Evolutionary conservation across 768 basidiomycete genomes (phyloP), one percentile per base, ranked within the genome.

Genomic region (Auriscalpium vulgare): DNA sequence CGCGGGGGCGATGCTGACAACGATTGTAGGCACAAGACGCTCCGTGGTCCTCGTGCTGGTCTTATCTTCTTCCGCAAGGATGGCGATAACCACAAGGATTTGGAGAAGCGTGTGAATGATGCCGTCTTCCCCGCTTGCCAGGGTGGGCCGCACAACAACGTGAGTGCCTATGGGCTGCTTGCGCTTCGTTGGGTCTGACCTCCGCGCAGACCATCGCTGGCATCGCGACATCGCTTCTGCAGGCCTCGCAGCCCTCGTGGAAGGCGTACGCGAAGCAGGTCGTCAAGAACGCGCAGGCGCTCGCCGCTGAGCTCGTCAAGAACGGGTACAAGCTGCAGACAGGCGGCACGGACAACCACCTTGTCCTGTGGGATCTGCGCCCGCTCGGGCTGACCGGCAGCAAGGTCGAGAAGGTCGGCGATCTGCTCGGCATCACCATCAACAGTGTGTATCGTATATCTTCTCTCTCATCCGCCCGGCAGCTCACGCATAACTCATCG

Each of bases 51-150:
- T 55, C 88, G 97, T 63, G 97, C 95, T 51, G 97, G 97, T 70
- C 77, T 99, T 59, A 89, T 99, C 77, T 99, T 99, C 82, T 99
- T 95, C 86, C 83, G 89, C 72, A 97, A 88, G 74, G 93, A 95
- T 69, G 83, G 84, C 63, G 82, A 88, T 67, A 79, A 85, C 57
- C 74, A 83, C 29, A 74, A 82, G 65, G 95, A 98, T 63, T 82
- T 99, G 47, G 97, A 97, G 80, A 92, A 92, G 73, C 88, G 95
- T 56, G 85, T 99, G 65, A 98, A 98, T 70, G 91, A 95, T 44
- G 95, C 97, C 50, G 95, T 99, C 61, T 99, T 99, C 85, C 97
- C 97, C 56, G 95, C 97, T 37, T 98, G 97, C 81, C 97, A 98
- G 75, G 97, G 97, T 73, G 97, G 95, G 50, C 97, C 95, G 46